A percentile compares a stretch with the other conserved stretches of the same genome.
Evolutionary conservation across 768 basidiomycete species (phyloP).

Genomic region (Amanita subjunquillea): DNA sequence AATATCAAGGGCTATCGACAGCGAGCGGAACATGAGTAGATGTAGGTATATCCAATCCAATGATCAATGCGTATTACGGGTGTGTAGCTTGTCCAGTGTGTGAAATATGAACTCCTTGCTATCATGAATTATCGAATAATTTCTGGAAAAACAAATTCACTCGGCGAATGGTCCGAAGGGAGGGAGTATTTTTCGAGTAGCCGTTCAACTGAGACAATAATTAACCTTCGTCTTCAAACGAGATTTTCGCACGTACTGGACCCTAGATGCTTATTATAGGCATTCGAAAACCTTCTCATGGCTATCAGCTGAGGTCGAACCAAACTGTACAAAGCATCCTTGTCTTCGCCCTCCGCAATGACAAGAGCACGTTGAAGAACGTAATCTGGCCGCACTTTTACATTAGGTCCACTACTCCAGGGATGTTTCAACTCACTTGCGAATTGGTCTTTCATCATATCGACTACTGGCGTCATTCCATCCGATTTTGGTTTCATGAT

Average conservation of each 20-base stretch:
- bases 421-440: conserved; percentile 51
- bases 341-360: conserved; percentile 64
- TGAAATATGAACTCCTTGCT: neutral
- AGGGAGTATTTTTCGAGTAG: conserved; percentile 44
- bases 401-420: neutral
- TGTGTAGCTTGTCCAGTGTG: neutral
- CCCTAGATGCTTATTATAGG: conserved; percentile 71
- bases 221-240: conserved; percentile 6
- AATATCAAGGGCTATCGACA: conserved; percentile 11
- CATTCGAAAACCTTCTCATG: conserved; percentile 64
- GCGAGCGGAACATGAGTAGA: conserved; percentile 10
- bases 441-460: conserved; percentile 82
- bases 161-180: conserved; percentile 9
- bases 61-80: conserved; percentile 4
- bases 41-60: conserved; percentile 2
- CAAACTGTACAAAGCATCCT: conserved; percentile 47
- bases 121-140: conserved; percentile 14
- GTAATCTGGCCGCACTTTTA: conserved; percentile 44
- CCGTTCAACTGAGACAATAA: conserved; percentile 46
- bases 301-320: conserved; percentile 58
- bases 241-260: conserved; percentile 46
- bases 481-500: conserved; percentile 59
- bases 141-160: conserved; percentile 9
- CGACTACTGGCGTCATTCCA: conserved; percentile 57
- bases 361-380: conserved; percentile 73